These are phyloP conservation scores for Xylaria grammica DNA, from an alignment of 495 filamentous ascomycete genomes.

Conservation along the genomic window DNA sequence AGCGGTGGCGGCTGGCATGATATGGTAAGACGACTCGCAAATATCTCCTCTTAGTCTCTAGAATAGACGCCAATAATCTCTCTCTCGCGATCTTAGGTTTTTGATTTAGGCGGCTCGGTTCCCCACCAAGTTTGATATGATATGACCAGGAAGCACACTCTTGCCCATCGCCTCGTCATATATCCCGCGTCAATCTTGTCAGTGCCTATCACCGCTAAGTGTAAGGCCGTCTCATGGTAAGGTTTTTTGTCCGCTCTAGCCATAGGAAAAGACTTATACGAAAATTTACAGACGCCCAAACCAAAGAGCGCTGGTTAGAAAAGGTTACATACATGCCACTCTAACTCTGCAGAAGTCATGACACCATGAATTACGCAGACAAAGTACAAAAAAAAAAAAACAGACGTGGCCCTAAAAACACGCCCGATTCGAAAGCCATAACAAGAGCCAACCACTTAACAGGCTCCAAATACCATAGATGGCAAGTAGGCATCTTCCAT, in stretches of 20 bases:
- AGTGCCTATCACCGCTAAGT: too few species aligned
- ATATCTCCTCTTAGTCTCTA: not conserved
- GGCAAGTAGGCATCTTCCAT: too few species aligned
- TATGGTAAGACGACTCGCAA: conserved; percentile 53
- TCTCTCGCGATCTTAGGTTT: not conserved
- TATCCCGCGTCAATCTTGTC: not conserved
- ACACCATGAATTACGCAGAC: not conserved
- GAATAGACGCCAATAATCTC: not conserved
- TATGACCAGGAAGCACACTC: not conserved
- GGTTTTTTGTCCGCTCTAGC: too few species aligned
- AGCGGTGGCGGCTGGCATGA: conserved; percentile 84
- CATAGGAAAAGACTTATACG: too few species aligned
- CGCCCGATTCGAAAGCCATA: too few species aligned
- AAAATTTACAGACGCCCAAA: not conserved
- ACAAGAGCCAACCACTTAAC: too few species aligned
- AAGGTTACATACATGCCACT: not conserved
- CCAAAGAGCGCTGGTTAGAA: not conserved
- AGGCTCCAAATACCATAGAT: too few species aligned
- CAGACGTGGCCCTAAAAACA: too few species aligned
- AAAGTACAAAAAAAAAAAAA: not conserved
- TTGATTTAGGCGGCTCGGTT: not conserved
- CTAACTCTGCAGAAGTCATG: not conserved
- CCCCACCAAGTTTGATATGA: not conserved
- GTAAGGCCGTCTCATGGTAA: too few species aligned
- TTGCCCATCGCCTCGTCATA: not conserved